Evolutionary conservation across 768 basidiomycete genomes (phyloP).

Genomic region (Lactarius sanguifluus): DNA sequence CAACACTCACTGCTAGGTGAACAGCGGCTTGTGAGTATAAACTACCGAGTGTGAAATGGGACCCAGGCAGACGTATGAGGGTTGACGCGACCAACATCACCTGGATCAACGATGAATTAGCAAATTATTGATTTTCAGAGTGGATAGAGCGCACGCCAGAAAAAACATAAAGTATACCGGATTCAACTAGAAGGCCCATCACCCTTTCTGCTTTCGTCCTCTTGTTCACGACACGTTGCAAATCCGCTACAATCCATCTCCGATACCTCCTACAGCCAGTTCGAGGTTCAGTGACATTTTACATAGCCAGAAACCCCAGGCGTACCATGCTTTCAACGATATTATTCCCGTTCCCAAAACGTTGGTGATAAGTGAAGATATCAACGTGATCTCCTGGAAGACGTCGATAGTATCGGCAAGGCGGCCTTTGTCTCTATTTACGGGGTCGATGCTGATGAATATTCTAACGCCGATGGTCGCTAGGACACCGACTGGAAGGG

Average conservation of each 20-base stretch:
- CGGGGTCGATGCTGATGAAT: neutral
- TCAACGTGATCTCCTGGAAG: conserved; percentile 2
- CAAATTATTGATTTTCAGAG: neutral
- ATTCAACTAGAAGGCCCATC: neutral
- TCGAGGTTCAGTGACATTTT: neutral
- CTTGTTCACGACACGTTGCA: neutral
- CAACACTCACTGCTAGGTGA: neutral
- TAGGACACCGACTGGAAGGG: neutral
- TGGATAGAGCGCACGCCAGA: neutral
- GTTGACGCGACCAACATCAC: neutral
- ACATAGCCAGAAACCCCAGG: neutral
- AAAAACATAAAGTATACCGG: neutral
- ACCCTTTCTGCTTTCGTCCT: neutral
- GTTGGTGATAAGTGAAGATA: conserved; percentile 7
- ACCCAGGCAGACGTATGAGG: neutral
- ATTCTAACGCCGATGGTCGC: neutral
- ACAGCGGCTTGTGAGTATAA: neutral
- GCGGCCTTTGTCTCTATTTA: neutral
- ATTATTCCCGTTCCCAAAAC: neutral
- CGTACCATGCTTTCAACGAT: conserved; percentile 3
- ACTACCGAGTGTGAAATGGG: neutral
- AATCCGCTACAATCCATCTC: neutral
- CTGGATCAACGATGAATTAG: neutral
- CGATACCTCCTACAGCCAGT: neutral
- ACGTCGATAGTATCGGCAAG: neutral